Conservation (phyloP, 1,284 basidiomycete species). For the Ganoderma resinaceum region DNA sequence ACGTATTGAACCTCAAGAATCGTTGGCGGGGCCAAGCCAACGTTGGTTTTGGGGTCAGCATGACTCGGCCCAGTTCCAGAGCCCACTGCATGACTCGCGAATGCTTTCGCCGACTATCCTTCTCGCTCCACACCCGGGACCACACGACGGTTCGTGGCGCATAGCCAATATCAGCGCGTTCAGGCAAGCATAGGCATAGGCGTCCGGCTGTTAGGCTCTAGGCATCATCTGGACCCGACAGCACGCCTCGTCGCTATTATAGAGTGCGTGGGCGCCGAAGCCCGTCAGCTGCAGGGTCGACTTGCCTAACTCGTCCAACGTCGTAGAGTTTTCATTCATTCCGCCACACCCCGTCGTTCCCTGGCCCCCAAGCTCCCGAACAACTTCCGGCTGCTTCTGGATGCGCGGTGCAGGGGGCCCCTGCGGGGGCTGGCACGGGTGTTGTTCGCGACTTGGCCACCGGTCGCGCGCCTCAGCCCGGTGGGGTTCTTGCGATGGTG, state of each 20-base stretch:
- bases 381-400: slow-evolving; percentile 25
- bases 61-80: not conserved
- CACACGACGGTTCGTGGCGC: not conserved
- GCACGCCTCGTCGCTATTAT: slow-evolving; percentile 22
- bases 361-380: slow-evolving; percentile 15
- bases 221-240: slow-evolving; percentile 10
- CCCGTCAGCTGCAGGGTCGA: slow-evolving; percentile 26
- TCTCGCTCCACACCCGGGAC: not conserved
- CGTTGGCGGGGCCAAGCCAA: not conserved
- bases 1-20: not conserved
- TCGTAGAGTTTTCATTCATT: slow-evolving; percentile 8
- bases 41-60: not conserved
- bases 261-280: slow-evolving; percentile 21
- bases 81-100: not conserved
- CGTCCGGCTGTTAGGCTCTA: slow-evolving; percentile 18
- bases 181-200: slow-evolving; percentile 2
- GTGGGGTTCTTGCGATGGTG: not conserved
- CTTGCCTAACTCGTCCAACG: slow-evolving; percentile 20
- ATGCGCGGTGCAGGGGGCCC: slow-evolving; percentile 6
- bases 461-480: not conserved
- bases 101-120: not conserved
- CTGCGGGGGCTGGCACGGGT: not conserved
- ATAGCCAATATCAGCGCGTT: not conserved
- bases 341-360: slow-evolving; percentile 2
- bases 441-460: not conserved